These are phyloP conservation scores for Ophiosphaerella herpotricha DNA, from an alignment of 2,329 filamentous ascomycete genomes.

Conservation along the genomic window DNA sequence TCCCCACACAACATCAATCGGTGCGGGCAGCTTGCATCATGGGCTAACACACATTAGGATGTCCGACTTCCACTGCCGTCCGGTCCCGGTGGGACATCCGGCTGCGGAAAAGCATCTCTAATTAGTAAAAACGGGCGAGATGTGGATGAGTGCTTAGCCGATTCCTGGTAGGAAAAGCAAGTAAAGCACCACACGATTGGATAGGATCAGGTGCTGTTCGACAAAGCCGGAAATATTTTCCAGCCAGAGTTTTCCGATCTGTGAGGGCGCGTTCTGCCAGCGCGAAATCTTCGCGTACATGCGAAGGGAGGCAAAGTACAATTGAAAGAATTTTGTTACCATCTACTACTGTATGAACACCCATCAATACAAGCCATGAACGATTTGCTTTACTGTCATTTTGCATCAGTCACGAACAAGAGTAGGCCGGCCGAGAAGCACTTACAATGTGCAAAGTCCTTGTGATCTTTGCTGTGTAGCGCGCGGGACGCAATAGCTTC, in stretches of 20 bases:
- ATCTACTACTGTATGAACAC: not conserved
- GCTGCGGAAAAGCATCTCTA: constrained; percentile 30
- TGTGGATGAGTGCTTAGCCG: constrained; percentile 36
- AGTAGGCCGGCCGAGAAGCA: not conserved
- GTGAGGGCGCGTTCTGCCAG: constrained; percentile 5
- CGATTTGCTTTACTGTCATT: constrained; percentile 37
- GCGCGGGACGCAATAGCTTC: constrained; percentile 43
- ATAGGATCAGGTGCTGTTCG: not conserved
- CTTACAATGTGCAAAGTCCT: constrained; percentile 43
- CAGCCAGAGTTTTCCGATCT: constrained; percentile 3
- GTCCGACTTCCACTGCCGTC: constrained; percentile 40
- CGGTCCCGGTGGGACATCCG: constrained; percentile 31
- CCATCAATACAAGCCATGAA: constrained; percentile 36
- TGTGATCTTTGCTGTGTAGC: constrained; percentile 43
- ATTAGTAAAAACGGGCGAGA: not conserved
- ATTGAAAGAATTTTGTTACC: not conserved
- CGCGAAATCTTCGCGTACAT: too few relatives aligned
- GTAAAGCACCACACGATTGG: constrained; percentile 18
- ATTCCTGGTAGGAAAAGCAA: constrained; percentile 16
- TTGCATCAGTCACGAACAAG: constrained; percentile 6
- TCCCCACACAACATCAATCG: constrained; percentile 34
- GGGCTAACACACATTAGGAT: constrained; percentile 26
- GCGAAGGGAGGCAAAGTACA: not conserved
- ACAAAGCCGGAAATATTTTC: constrained; percentile 24
- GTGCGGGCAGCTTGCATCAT: constrained; percentile 28